Evolutionary conservation across 768 basidiomycete genomes (phyloP), one percentile per base, ranked within the genome.

Genomic region (Hebeloma cylindrosporum): DNA sequence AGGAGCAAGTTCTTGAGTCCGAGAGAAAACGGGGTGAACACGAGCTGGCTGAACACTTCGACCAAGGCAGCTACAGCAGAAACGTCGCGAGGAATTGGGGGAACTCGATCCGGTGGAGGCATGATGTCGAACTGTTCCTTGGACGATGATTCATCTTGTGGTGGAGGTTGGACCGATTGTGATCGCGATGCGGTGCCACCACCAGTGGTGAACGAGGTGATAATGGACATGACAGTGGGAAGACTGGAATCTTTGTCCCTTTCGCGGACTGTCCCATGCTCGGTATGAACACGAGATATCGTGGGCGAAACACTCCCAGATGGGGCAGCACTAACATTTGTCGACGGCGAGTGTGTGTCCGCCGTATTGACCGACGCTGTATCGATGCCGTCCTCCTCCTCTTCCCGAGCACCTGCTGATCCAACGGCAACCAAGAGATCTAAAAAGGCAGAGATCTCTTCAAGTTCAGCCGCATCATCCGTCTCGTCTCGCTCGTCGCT

Each of bases 1-100:
- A 87, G 64, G 16, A 67, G 59, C 26, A 81, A 63, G 51, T 78
- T 80, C 30, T 61, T 64, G 33, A 69, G 47, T 9, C 64, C 60
- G 20, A 82, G 63, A 2, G 79, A 71, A 49, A 78, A 73, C 0
- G 85, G 82, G 0, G 85, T 85, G 57, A 90, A 89, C 1, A 79
- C 64, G 20, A 90, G 72, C 56, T 86, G 84, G 48, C 74, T 73
- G 63, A 90, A 92, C 21, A 83, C 72, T 20, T 75, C 68, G 21
- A 88, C 68, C 4, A 92, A 69, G 0, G 83, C 78, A 7, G 77
- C 74, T 14, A 80, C 75, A 8, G 87, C 85, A 2, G 77, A 72
- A 9, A 85, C 74, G 34, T 75, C 72, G 6, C 75, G 71, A 13
- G 79, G 68, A 9, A 72, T 46, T 11, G 41, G 42, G 7, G 45